Evolutionary conservation across 2,329 filamentous ascomycete genomes (phyloP).

Genomic region (Aschersonia sp.): DNA sequence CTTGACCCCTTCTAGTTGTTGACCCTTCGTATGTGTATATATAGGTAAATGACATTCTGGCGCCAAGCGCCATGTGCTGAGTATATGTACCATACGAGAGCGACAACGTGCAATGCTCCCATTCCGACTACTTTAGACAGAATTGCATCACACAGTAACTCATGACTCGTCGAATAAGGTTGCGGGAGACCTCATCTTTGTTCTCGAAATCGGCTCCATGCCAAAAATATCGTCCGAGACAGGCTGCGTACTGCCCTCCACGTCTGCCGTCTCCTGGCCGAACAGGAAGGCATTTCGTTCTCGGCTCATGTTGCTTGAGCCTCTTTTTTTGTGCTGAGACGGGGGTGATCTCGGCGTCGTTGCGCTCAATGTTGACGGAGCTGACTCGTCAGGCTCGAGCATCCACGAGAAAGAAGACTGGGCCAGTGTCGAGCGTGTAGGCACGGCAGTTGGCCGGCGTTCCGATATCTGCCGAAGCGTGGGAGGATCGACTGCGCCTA

Average conservation of each 20-base stretch:
- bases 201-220: constrained; percentile 30
- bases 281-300: constrained; percentile 46
- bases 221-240: constrained; percentile 39
- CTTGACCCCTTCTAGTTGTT: too few species aligned
- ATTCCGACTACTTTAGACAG: too few species aligned
- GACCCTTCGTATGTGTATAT: too few species aligned
- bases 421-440: constrained; percentile 50
- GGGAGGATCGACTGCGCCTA: neutral
- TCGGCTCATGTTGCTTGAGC: constrained; percentile 29
- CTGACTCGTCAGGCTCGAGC: constrained; percentile 42
- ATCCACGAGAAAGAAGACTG: constrained; percentile 72
- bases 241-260: constrained; percentile 17
- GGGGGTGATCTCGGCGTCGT: constrained; percentile 15
- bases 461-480: neutral
- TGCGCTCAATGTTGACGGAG: constrained; percentile 7
- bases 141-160: neutral
- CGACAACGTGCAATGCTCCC: too few species aligned
- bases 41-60: too few species aligned
- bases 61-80: too few species aligned
- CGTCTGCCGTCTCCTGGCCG: constrained; percentile 31
- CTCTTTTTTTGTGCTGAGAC: constrained; percentile 23
- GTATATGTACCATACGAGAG: too few species aligned
- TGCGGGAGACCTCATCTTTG: constrained; percentile 6
- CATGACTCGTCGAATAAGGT: constrained; percentile 1
- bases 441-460: constrained; percentile 26